These are phyloP conservation scores for Exophiala xenobiotica DNA, from an alignment of 2,329 filamentous ascomycete species.

Conservation along the genomic window DNA sequence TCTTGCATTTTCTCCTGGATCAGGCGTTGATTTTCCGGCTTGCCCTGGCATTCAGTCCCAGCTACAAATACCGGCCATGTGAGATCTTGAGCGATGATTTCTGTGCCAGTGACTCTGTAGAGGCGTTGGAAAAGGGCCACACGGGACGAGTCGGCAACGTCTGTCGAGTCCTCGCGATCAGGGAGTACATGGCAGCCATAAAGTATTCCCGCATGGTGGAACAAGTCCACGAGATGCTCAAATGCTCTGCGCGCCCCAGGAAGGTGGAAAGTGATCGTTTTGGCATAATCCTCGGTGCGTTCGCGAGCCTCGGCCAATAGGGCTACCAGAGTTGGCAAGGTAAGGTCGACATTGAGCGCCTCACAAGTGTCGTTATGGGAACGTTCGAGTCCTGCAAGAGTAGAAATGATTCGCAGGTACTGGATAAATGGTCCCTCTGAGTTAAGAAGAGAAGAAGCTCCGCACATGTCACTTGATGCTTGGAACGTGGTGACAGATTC, in stretches of 20 bases:
- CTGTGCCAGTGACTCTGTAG: neutral
- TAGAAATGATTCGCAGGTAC: neutral
- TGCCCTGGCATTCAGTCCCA: constrained; percentile 7
- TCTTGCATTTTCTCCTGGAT: constrained; percentile 4
- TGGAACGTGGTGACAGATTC: constrained; percentile 2
- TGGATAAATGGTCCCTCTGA: neutral
- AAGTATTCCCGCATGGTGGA: neutral
- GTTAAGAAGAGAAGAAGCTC: neutral
- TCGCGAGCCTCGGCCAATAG: neutral
- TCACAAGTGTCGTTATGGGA: neutral
- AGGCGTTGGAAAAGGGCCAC: neutral
- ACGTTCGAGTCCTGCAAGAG: neutral
- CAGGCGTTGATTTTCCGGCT: neutral
- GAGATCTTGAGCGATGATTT: constrained; percentile 10
- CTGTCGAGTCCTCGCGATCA: neutral
- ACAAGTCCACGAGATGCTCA: neutral
- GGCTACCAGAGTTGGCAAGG: neutral
- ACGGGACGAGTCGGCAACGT: neutral
- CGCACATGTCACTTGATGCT: neutral
- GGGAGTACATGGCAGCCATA: neutral
- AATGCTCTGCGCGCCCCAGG: neutral
- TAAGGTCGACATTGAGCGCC: neutral
- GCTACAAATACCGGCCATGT: constrained; percentile 17
- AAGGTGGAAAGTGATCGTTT: neutral
- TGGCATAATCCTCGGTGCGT: neutral